Percentiles rank a stretch among this genome's conserved stretches.
phyloP scores from a whole-genome alignment of 2,329 filamentous ascomycete species.

The Hortaea werneckii region DNA sequence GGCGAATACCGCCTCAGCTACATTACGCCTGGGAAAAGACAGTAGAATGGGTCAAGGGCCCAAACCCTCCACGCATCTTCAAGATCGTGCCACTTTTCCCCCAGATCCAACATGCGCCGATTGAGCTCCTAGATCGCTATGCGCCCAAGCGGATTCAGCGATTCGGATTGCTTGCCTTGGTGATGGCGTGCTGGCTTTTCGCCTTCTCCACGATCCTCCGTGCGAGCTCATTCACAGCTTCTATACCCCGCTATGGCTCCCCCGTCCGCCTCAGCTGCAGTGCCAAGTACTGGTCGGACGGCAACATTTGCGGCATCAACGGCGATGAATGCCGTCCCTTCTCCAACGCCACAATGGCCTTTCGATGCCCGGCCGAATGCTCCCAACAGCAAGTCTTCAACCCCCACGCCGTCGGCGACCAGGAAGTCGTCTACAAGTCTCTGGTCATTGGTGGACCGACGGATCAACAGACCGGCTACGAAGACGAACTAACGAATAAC shows the following conservation, averaged over 20 bases:
- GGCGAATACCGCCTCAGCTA: constrained; percentile 17
- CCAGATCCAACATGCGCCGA: constrained; percentile 54
- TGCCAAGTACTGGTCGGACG: constrained; percentile 57
- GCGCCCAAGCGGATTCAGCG: constrained; percentile 52
- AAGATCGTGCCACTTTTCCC: constrained; percentile 50
- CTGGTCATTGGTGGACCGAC: constrained; percentile 46
- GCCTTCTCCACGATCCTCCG: constrained; percentile 60
- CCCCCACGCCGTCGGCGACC: constrained; percentile 62
- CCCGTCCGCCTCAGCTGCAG: constrained; percentile 58
- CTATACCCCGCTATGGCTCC: constrained; percentile 57
- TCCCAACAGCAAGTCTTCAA: constrained; percentile 55
- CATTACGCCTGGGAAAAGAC: constrained; percentile 25
- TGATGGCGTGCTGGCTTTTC: constrained; percentile 58
- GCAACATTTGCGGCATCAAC: constrained; percentile 64
- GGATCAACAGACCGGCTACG: constrained; percentile 21
- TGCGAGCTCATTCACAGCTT: constrained; percentile 47
- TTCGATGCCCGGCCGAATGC: constrained; percentile 66
- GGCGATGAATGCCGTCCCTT: constrained; percentile 69
- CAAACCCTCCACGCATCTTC: constrained; percentile 39
- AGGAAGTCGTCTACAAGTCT: constrained; percentile 47
- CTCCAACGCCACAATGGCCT: constrained; percentile 57
- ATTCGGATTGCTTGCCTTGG: constrained; percentile 47
- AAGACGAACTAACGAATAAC: constrained; percentile 30
- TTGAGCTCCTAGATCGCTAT: constrained; percentile 52
- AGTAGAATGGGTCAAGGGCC: constrained; percentile 39